Evolutionary conservation across 1,284 basidiomycete species (phyloP).

Genomic region (Afroboletus lepidellus): DNA sequence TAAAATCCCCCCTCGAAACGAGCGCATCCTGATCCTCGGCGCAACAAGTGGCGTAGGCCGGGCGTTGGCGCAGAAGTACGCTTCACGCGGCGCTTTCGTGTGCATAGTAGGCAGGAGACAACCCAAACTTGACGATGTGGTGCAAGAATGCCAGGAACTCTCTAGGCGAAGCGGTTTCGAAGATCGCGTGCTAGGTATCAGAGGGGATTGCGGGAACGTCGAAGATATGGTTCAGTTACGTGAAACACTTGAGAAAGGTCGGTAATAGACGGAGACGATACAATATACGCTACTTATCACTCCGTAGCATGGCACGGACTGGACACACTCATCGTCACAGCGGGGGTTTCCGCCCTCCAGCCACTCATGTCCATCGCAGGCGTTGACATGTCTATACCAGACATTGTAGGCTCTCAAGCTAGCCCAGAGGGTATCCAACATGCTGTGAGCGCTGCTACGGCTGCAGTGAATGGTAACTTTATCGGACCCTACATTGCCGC

Average conservation of each 20-base stretch:
- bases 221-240: slow-evolving; percentile 71
- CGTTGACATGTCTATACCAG: slow-evolving; percentile 42
- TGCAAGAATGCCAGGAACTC: slow-evolving; percentile 53
- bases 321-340: slow-evolving; percentile 83
- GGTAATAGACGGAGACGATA: background rate
- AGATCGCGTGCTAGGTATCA: slow-evolving; percentile 40
- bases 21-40: slow-evolving; percentile 79
- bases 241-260: slow-evolving; percentile 55
- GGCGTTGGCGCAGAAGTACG: slow-evolving; percentile 71
- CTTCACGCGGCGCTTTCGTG: slow-evolving; percentile 69
- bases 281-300: background rate
- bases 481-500: slow-evolving; percentile 63
- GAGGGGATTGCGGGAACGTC: slow-evolving; percentile 66
- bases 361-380: slow-evolving; percentile 77
- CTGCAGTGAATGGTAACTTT: slow-evolving; percentile 62
- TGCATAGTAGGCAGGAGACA: slow-evolving; percentile 75
- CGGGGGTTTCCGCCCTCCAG: slow-evolving; percentile 82
- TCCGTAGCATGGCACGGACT: slow-evolving; percentile 74
- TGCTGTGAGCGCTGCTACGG: slow-evolving; percentile 51
- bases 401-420: slow-evolving; percentile 38
- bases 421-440: slow-evolving; percentile 48
- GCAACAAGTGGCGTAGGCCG: slow-evolving; percentile 84
- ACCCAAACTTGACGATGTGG: slow-evolving; percentile 57
- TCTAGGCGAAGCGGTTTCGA: slow-evolving; percentile 16
- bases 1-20: slow-evolving; percentile 33